Evolutionary conservation across 805 yeast genomes (phyloP), one percentile per base, ranked within the genome.

Genomic region (Spathaspora girioi): DNA sequence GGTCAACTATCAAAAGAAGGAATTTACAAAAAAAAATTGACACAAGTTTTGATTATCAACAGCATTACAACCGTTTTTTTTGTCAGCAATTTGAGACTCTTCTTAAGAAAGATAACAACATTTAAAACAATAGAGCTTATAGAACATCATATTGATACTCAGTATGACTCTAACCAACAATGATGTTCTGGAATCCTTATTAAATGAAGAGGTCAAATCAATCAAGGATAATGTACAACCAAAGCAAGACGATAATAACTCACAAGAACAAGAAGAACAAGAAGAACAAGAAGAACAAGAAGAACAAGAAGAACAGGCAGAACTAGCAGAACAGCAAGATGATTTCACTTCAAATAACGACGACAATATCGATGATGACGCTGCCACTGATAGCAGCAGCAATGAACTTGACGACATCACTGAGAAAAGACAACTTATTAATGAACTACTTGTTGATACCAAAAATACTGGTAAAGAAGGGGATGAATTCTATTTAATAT

Each of bases 401-500:
- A 17, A 18, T n/a, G 9, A 42, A 4, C 4, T 23, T 7, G 44
- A 42, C 14, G 44, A 42, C 27, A 12, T 45, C 10, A 45, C 23
- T 14, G 60, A 60, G 48, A 61, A 54, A 20, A 53, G 69, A 47
- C 51, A 54, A 29, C 45, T 59, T 8, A 64, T 67, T 31, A 53
- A 57, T 19, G 56, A 58, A 17, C 53, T 65, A 10, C 51, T 66
- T 41, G 15, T 15, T 19, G 26, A 38, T 12, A 43, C 43, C 7
- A 51, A 51, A 19, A 53, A 54, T 49, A 44, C 38, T 27, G 62
- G 61, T 38, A 53, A 66, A 27, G 82, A 80, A 52, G 87, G 86
- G 6, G 80, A 76, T 46, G 63, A 60, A 54, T 76, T 78, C 59
- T 80, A 68, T 57, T 69, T 80, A 23, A 70, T 83, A 10, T 80